Evolutionary conservation across 768 basidiomycete genomes (phyloP).

Genomic region (Podaxis sp.): DNA sequence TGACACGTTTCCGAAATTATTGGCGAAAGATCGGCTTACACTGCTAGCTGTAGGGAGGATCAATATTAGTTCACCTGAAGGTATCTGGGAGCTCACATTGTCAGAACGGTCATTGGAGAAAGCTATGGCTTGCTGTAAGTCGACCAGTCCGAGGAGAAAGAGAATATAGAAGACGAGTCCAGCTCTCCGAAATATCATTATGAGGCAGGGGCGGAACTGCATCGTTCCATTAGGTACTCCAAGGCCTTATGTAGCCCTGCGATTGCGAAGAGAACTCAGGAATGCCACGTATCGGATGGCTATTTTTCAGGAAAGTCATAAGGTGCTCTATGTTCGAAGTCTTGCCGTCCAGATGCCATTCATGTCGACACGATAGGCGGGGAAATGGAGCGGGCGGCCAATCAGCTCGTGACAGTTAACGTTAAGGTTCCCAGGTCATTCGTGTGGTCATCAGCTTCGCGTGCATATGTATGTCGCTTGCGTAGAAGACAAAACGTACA

Average conservation of each 20-base stretch:
- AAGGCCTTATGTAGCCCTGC: conserved; percentile 8
- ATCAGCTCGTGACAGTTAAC: conserved; percentile 11
- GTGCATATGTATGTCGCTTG: conserved; percentile 11
- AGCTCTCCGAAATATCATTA: conserved; percentile 12
- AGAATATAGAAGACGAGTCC: conserved; percentile 13
- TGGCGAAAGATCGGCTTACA: conserved; percentile 25
- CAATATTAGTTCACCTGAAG: background rate
- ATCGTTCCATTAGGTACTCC: background rate
- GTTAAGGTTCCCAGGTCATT: conserved; percentile 3
- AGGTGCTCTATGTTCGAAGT: conserved; percentile 5
- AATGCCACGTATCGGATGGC: conserved; percentile 8
- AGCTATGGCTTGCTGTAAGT: conserved; percentile 22
- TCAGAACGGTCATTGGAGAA: conserved; percentile 37
- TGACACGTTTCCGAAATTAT: background rate
- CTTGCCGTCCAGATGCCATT: conserved; percentile 6
- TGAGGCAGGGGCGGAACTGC: background rate
- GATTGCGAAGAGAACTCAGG: background rate
- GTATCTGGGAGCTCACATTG: conserved; percentile 29
- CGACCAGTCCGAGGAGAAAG: conserved; percentile 18
- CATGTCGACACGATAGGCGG: conserved; percentile 8
- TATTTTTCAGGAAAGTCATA: conserved; percentile 8
- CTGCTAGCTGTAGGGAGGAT: conserved; percentile 31
- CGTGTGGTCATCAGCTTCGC: background rate
- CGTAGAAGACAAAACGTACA: background rate
- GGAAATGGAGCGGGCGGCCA: background rate